Percentiles rank a stretch among this genome's conserved stretches.
phyloP scores from a whole-genome alignment of 2,329 filamentous ascomycete species.

The Talaromyces sp. region DNA sequence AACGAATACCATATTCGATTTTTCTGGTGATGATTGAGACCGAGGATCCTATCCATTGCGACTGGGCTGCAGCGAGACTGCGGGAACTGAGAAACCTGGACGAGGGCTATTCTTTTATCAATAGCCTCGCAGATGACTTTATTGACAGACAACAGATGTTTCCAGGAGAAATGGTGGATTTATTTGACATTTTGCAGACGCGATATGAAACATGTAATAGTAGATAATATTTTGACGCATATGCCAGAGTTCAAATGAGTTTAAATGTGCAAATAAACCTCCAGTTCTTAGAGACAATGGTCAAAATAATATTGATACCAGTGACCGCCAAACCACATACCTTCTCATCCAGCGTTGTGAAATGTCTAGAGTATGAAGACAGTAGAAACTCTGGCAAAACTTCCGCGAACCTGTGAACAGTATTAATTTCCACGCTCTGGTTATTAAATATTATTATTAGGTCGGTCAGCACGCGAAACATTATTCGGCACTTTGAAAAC shows the following conservation, averaged over 20 bases:
- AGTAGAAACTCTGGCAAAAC: too few species aligned
- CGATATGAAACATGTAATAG: neutral
- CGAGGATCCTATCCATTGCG: constrained; percentile 22
- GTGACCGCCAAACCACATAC: too few species aligned
- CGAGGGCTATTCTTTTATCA: constrained; percentile 22
- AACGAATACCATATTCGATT: constrained; percentile 30
- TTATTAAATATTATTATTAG: neutral
- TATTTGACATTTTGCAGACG: neutral
- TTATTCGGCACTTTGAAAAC: neutral
- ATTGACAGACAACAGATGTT: neutral
- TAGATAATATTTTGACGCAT: neutral
- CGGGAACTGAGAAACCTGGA: constrained; percentile 24
- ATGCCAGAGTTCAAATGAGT: too few species aligned
- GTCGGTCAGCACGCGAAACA: neutral
- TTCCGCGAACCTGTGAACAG: too few species aligned
- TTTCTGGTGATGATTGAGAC: constrained; percentile 32
- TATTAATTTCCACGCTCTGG: neutral
- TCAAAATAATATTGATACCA: too few species aligned
- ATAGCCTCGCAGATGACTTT: neutral
- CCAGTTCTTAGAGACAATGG: too few species aligned
- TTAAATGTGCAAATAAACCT: too few species aligned
- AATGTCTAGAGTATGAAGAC: too few species aligned
- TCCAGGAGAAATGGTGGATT: neutral
- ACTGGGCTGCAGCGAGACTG: constrained; percentile 29
- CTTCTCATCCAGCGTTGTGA: too few species aligned